Percentiles rank a stretch among this genome's conserved stretches.
Evolutionary conservation across 2,329 filamentous ascomycete genomes (phyloP).

Genomic region (Microthyrium microscopicum): DNA sequence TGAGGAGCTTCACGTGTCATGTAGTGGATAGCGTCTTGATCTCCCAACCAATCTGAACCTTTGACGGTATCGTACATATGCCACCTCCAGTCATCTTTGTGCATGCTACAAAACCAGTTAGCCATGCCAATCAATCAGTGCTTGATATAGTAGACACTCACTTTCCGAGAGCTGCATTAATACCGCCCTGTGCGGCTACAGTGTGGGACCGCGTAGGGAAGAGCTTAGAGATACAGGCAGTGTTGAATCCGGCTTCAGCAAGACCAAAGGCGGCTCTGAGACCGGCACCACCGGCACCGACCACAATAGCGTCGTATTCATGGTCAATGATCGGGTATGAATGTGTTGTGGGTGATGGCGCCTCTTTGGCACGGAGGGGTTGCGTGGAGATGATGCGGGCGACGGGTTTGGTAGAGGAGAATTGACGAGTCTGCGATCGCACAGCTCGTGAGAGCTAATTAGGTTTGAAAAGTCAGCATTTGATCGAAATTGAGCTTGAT

Average conservation of each 20-base stretch:
- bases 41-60: slow-evolving; percentile 92
- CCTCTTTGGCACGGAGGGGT: slow-evolving; percentile 83
- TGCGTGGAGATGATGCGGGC: slow-evolving; percentile 75
- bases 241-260: slow-evolving; percentile 79
- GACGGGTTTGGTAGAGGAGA: slow-evolving; percentile 72
- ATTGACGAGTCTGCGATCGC: slow-evolving; percentile 48
- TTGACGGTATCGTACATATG: slow-evolving; percentile 99
- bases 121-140: neutral
- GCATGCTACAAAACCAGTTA: slow-evolving; percentile 41
- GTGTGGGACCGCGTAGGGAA: slow-evolving; percentile 78
- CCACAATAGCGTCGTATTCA: slow-evolving; percentile 95
- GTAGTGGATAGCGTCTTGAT: slow-evolving; percentile 96
- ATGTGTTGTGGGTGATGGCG: slow-evolving; percentile 65
- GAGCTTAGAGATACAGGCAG: slow-evolving; percentile 70
- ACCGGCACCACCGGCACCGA: slow-evolving; percentile 68
- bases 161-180: slow-evolving; percentile 78
- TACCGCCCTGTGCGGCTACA: slow-evolving; percentile 60
- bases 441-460: slow-evolving; percentile 18
- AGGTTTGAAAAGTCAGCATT: too few relatives aligned
- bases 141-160: slow-evolving; percentile 14
- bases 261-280: slow-evolving; percentile 73
- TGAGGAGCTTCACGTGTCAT: slow-evolving; percentile 91
- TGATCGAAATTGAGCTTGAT: too few relatives aligned
- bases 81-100: slow-evolving; percentile 97
- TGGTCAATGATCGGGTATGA: slow-evolving; percentile 98